phyloP scores from a whole-genome alignment of 116 monocot genomes.

The Cymodocea nodosa region DNA sequence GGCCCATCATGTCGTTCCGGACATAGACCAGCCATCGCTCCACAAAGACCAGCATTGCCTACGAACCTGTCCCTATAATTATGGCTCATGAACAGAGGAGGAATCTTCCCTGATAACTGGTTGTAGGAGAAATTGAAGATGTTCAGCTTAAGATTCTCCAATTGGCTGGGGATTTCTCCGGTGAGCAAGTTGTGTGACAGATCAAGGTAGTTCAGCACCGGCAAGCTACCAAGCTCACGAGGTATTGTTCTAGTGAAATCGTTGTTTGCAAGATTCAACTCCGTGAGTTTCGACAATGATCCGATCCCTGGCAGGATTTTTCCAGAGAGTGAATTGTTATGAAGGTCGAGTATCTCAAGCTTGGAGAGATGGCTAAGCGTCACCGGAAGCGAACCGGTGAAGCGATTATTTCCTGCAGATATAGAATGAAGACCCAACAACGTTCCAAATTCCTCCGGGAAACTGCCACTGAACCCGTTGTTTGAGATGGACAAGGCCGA shows the following conservation, averaged over 20 bases:
- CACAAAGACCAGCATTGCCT: slow-evolving; percentile 58
- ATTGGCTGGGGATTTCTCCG: slow-evolving; percentile 43
- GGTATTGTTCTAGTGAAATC: slow-evolving; percentile 21
- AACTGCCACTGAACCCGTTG: slow-evolving; percentile 35
- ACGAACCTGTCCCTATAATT: slow-evolving; percentile 43
- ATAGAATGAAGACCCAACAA: slow-evolving; percentile 12
- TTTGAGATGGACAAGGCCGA: slow-evolving; percentile 19
- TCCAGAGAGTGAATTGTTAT: slow-evolving; percentile 38
- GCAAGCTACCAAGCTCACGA: slow-evolving; percentile 39
- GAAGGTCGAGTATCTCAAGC: slow-evolving; percentile 27
- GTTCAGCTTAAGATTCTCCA: slow-evolving; percentile 66
- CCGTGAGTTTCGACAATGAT: slow-evolving; percentile 21
- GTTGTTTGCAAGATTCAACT: slow-evolving; percentile 38
- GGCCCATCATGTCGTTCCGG: background rate
- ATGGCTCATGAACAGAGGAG: slow-evolving; percentile 29
- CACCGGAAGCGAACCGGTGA: slow-evolving; percentile 26
- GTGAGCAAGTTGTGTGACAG: slow-evolving; percentile 51
- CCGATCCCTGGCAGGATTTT: slow-evolving; percentile 11
- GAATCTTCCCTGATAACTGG: slow-evolving; percentile 46
- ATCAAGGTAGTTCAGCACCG: slow-evolving; percentile 82
- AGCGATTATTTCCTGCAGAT: slow-evolving; percentile 24
- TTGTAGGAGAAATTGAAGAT: slow-evolving; percentile 73
- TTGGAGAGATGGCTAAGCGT: slow-evolving; percentile 12
- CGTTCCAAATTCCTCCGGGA: slow-evolving; percentile 29
- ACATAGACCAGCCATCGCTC: slow-evolving; percentile 24